Percentiles rank a stretch among this genome's conserved stretches.
Evolutionary conservation across 768 basidiomycete genomes (phyloP).

Genomic region (Russula sp.): DNA sequence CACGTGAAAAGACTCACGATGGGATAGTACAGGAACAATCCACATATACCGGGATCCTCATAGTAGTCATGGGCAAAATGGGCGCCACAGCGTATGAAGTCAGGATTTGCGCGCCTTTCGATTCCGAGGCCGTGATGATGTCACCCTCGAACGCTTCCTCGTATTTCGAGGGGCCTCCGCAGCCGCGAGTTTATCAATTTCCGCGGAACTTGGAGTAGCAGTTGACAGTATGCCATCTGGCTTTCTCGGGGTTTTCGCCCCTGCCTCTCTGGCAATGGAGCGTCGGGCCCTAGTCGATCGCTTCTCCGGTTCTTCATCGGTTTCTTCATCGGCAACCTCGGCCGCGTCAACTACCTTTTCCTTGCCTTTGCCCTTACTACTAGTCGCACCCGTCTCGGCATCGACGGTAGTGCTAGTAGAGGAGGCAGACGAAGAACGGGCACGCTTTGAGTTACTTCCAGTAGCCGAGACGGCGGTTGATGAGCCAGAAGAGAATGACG

Average conservation of each 20-base stretch:
- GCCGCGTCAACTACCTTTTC: constrained; percentile 11
- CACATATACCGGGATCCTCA: not conserved
- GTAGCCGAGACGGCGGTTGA: constrained; percentile 21
- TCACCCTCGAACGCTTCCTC: constrained; percentile 15
- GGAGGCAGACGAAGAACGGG: constrained; percentile 22
- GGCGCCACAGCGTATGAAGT: not conserved
- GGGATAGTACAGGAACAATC: constrained; percentile 5
- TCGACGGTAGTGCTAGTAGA: constrained; percentile 16
- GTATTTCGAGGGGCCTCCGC: constrained; percentile 12
- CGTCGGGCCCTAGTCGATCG: constrained; percentile 3
- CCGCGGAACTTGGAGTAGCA: not conserved
- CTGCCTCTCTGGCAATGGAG: not conserved
- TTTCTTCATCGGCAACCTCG: constrained; percentile 9
- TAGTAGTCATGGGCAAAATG: not conserved
- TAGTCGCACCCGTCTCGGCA: not conserved
- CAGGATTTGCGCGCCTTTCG: constrained; percentile 19
- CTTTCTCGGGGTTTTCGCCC: constrained; percentile 11
- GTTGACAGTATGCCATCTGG: not conserved
- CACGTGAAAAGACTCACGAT: constrained; percentile 3
- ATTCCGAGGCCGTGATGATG: constrained; percentile 20
- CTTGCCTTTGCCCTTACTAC: constrained; percentile 20
- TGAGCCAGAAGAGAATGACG: constrained; percentile 19
- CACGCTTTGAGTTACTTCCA: constrained; percentile 13
- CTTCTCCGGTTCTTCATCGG: constrained; percentile 3
- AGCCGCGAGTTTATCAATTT: constrained; percentile 3